A percentile compares a stretch with the other conserved stretches of the same genome.
These are phyloP conservation scores for Syzygium syzygioides DNA, from an alignment of 441 rosid species.

Conservation along the genomic window DNA sequence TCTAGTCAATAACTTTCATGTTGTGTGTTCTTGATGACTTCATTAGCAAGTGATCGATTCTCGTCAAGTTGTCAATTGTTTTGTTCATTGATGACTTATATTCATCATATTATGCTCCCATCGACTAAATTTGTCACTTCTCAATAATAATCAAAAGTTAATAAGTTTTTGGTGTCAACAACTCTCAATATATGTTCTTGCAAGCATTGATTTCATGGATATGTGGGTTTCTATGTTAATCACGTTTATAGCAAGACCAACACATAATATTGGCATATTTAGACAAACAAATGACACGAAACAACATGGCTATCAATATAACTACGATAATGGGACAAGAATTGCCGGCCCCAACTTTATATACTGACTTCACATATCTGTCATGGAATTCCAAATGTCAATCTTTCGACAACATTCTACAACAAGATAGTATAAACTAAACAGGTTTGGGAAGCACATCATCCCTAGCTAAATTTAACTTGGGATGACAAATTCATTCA, in stretches of 20 bases:
- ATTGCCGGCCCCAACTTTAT: not conserved
- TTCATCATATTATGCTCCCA: not conserved
- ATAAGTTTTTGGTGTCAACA: not conserved
- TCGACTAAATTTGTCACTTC: not conserved
- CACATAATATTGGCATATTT: not conserved
- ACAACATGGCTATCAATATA: not conserved
- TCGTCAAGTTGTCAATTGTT: rapidly evolving
- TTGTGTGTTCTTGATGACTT: not conserved
- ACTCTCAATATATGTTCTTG: not conserved
- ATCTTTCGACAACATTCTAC: not conserved
- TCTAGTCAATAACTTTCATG: not conserved
- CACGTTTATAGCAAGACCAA: not conserved
- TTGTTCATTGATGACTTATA: not conserved
- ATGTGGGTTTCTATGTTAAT: not conserved
- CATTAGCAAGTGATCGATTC: not conserved
- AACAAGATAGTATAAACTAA: not conserved
- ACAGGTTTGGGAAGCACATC: not conserved
- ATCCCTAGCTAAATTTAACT: not conserved
- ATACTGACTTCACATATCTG: not conserved
- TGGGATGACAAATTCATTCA: not conserved
- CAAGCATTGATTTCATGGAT: not conserved
- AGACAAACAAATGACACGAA: not conserved
- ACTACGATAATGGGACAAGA: not conserved
- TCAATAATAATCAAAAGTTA: not conserved
- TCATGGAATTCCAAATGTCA: not conserved